Base-by-base conservation (phyloP, 768 basidiomycete genomes). In the Scleroderma citrinum region DNA sequence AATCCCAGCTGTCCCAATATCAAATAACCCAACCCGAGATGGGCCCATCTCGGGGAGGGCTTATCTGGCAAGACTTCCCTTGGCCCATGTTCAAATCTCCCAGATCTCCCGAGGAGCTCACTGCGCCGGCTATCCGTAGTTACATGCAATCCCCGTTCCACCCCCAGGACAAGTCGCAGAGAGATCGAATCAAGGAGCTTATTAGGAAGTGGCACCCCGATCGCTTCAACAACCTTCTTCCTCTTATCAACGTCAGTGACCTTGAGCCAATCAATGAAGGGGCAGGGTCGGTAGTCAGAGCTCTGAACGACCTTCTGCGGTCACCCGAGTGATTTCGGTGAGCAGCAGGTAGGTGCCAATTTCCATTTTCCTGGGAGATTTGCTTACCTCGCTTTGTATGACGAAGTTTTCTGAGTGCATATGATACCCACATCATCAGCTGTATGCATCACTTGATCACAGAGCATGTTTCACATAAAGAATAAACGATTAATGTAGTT, bases 191-290 rank as follows among this genome's bases (percentile, higher is more conserved):
- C 54, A 86, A 81, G 70, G 87, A 89, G 52, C 79, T 82, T 47
- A 75, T 91, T 56, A 76, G 78, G 64, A 69, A 75, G 54, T 91
- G 87, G 87, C 87, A 91, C 65, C 87, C 88, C 4, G 88, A 91
- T 66, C 80, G 85, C 30, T 90, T 91, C 59, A 83, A 89, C 55
- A 81, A 83, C 62, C 68, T 78, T 46, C 62, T 90, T 59, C 69
- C 75, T 11, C 81, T 81, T 65, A 85, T 89, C 43, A 66, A 70
- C 43, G 81, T 82, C 52, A 71, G 62, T 31, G 85, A 89, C 52
- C 75, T 73, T 61, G 85, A 81, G 59, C 76, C 65, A 58, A 85
- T 91, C 44, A 76, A 78, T 66, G 76, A 77, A 49, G 88, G 82
- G n/a, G 85, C 85, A 1, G 87, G 86, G 23, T 67, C 69, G 24